Conservation (phyloP, 73 alveolate species). For the Blepharisma japonicum region DNA sequence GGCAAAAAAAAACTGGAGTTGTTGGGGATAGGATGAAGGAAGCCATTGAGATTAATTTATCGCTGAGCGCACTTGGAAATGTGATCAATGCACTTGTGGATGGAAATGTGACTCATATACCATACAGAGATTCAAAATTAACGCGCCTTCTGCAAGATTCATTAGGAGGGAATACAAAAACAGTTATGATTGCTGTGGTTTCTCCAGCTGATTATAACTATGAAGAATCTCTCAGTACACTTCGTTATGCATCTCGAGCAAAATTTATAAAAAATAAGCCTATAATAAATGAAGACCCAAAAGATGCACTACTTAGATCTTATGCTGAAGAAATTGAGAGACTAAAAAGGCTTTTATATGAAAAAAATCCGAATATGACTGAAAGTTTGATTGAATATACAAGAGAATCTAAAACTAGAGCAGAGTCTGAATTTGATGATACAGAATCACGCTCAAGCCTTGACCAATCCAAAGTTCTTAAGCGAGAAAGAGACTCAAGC, state of each 20-base stretch:
- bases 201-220: slow-evolving; percentile 87
- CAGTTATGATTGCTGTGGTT: slow-evolving; percentile 87
- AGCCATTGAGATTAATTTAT: slow-evolving; percentile 84
- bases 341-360: slow-evolving; percentile 54
- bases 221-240: slow-evolving; percentile 82
- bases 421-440: no score
- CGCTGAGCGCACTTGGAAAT: slow-evolving; percentile 85
- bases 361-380: neutral
- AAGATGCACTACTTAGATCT: slow-evolving; percentile 76
- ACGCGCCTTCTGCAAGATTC: slow-evolving; percentile 78
- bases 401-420: no score
- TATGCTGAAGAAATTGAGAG: slow-evolving; percentile 81
- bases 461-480: no score
- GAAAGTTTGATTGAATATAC: slow-evolving; percentile 66
- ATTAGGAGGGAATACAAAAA: slow-evolving; percentile 86
- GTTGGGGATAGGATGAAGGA: slow-evolving; percentile 89
- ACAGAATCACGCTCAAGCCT: no score
- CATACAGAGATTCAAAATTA: slow-evolving; percentile 83
- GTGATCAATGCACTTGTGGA: slow-evolving; percentile 84
- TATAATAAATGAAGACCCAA: slow-evolving; percentile 87
- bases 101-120: slow-evolving; percentile 71
- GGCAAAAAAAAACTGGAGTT: slow-evolving; percentile 88
- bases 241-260: slow-evolving; percentile 87
- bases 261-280: slow-evolving; percentile 84
- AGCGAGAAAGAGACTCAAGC: neutral